Base-by-base conservation (phyloP, 2,329 filamentous ascomycete genomes). In the Magnaporthales sp. region DNA sequence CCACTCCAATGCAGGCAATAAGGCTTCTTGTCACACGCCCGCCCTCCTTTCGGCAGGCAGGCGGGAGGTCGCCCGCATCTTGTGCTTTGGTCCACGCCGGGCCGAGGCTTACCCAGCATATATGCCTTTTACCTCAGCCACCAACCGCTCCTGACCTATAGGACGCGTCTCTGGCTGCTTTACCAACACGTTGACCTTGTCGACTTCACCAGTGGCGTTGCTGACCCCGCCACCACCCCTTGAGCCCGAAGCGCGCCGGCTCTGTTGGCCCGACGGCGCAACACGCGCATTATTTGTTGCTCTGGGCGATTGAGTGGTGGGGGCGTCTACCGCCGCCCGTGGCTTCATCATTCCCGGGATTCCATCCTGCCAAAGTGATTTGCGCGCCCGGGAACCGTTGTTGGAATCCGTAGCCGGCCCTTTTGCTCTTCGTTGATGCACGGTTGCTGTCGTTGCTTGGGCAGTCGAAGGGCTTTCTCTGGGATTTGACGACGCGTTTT, bases 81-180 rank as follows among this genome's bases (percentile, higher is more conserved):
- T 38, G 32, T 38, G 13, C 4, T 38, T 38, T 32, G 32, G 32
- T 38, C 32, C 13, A 15, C 32, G 32, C 32, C 32, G 32, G 31
- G 31, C 32, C 32, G 32, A 38, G 32, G 32, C 29, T 32, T 13
- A 62, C 61, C 91, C 92, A 0, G 89, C 88, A 72, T 97, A 96
- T 4, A 95, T 95, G 0, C 88, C 88, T 67, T 92, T 92, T 0
- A 96, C 90, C 72, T 97, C 92, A 0, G 88, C 87, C 0, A 92
- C 86, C 0, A 97, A 81, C 70, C 96, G 90, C 0, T 93, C 89
- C 68, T 92, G 88, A 0, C 88, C 89, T 8, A 95, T 93, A 0
- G 87, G 84, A 0, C 88, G 78, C 0, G 88, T 91, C 65, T 89
- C 84, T 0, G 85, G 87, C 70, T 92, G 85, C 13, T 73, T 72